A percentile compares a stretch with the other conserved stretches of the same genome.
phyloP scores from a whole-genome alignment of 129 eudicot species.

The Flaveria sonorensis region DNA sequence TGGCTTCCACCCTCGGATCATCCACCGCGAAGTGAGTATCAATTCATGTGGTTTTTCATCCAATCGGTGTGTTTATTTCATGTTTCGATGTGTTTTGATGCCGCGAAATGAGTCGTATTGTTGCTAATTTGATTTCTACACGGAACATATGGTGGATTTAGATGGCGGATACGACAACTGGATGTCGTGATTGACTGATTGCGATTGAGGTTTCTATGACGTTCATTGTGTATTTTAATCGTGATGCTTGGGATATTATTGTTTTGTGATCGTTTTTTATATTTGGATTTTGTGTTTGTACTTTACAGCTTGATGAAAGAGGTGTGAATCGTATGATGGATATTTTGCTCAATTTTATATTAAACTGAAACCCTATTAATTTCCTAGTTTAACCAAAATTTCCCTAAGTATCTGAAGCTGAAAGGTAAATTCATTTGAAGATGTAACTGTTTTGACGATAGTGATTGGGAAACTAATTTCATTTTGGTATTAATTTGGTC shows the following conservation, averaged over 20 bases:
- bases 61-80: constrained; percentile 9
- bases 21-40: constrained; percentile 52
- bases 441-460: no score
- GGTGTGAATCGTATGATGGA: background rate
- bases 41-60: background rate
- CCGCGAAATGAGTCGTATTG: constrained; percentile 8
- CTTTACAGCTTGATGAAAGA: constrained; percentile 15
- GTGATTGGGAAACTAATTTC: no score
- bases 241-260: background rate
- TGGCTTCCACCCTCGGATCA: constrained; percentile 76
- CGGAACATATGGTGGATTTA: constrained; percentile 14
- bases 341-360: background rate
- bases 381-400: background rate
- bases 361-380: background rate
- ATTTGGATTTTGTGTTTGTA: constrained; percentile 31
- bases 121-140: constrained; percentile 13
- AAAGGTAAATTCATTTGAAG: background rate
- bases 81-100: constrained; percentile 10
- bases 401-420: background rate
- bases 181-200: constrained; percentile 15
- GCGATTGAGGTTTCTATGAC: constrained; percentile 19
- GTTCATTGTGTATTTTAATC: background rate
- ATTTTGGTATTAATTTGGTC: no score
- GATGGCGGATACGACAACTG: constrained; percentile 2
- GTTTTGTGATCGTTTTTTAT: constrained; percentile 17